Evolutionary conservation across 805 yeast genomes (phyloP), one percentile per base, ranked within the genome.

Genomic region (Pichia exigua): DNA sequence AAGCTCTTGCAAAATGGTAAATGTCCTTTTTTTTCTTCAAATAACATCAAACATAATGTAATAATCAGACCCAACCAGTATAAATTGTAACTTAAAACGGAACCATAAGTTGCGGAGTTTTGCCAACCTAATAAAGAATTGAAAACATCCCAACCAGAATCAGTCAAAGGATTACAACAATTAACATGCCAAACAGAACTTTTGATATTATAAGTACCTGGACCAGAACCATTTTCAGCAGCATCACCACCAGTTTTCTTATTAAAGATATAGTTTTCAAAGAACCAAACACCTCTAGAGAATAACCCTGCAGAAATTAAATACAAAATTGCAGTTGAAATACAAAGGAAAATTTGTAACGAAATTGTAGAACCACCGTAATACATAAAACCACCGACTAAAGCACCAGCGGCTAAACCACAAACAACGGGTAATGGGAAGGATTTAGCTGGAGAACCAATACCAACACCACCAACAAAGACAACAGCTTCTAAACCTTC

Each of bases 401-500:
- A 59, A 32, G 75, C 61, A 65, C 97, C 97, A 42, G 89, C 85
- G 53, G 83, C 64, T 51, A 90, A 73, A 58, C 97, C 97, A 59
- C 81, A 71, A 53, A 90, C 74, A 44, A 91, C 96, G 15, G 97
- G 92, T 57, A 90, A 70, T 50, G 97, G 97, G 77, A 87, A 89
- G 3, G 95, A 78, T 12, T 63, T 58, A 9, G 69, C 65, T 43
- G 73, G 67, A 8, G 65, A 54, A 27, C 64, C 61, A 53, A 87
- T 73, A 64, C 95, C 92, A 40, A 91, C 95, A 70, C 96, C 96
- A 42, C 96, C 96, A 52, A 90, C 91, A 61, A 89, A 89, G 39
- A 90, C 94, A 52, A 90, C 89, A 40, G 95, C 96, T 75, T 89
- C 96, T 59, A 90, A 76, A 69, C 97, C 97, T 75, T 90, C 97